Conservation (phyloP, 805 yeast species). For the Ascoidea rubescens region DNA sequence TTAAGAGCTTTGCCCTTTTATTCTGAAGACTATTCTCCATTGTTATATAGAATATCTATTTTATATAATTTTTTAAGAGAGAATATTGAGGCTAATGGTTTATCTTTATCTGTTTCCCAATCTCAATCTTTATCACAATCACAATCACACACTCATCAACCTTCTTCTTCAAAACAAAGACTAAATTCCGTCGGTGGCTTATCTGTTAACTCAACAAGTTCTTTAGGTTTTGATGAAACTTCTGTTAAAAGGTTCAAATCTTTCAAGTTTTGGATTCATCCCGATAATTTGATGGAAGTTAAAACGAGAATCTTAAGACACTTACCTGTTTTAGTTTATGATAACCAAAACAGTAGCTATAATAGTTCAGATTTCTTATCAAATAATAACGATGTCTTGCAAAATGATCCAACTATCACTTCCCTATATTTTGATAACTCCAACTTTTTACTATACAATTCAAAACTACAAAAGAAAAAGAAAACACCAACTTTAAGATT, state of each 20-base stretch:
- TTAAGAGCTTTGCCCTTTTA: slow-evolving; percentile 82
- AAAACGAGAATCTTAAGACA: slow-evolving; percentile 91
- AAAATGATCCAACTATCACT: slow-evolving; percentile 69
- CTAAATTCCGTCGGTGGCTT: slow-evolving; percentile 18
- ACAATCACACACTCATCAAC: slow-evolving; percentile 22
- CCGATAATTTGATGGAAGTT: slow-evolving; percentile 94
- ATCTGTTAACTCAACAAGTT: slow-evolving; percentile 20
- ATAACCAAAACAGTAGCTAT: slow-evolving; percentile 26
- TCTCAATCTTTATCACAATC: slow-evolving; percentile 15
- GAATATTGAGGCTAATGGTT: too few relatives aligned
- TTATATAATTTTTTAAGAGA: slow-evolving; percentile 74
- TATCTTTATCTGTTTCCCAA: too few relatives aligned
- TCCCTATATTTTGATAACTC: slow-evolving; percentile 80
- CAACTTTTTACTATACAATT: slow-evolving; percentile 73
- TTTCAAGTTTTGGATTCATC: slow-evolving; percentile 90
- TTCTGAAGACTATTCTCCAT: slow-evolving; percentile 88
- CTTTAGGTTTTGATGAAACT: slow-evolving; percentile 18
- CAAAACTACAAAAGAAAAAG: slow-evolving; percentile 58
- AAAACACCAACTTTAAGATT: slow-evolving; percentile 67
- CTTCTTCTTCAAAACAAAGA: slow-evolving; percentile 16
- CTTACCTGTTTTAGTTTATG: slow-evolving; percentile 79
- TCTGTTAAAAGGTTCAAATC: slow-evolving; percentile 34
- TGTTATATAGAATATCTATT: slow-evolving; percentile 68
- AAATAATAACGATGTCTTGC: slow-evolving; percentile 25
- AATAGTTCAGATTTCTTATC: too few relatives aligned